Conservation (phyloP, 768 basidiomycete genomes). For the Megacollybia marginata region DNA sequence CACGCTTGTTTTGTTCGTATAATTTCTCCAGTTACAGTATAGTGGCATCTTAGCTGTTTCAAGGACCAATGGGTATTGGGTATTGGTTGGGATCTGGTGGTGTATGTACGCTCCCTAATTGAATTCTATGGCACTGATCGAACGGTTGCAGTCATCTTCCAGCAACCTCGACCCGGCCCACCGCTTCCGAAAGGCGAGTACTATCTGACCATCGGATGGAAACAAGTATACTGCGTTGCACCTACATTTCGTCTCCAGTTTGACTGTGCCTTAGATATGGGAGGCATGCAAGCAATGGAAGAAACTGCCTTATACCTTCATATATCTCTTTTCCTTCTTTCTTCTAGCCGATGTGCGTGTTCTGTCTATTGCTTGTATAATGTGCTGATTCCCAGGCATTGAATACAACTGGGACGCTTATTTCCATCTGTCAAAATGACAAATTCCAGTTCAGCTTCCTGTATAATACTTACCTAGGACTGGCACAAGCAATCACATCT, state of each 20-base stretch:
- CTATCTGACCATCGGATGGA: conserved; percentile 82
- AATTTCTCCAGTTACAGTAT: neutral
- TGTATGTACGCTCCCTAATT: conserved; percentile 38
- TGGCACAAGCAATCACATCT: conserved; percentile 70
- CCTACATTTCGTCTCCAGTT: neutral
- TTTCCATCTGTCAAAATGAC: conserved; percentile 74
- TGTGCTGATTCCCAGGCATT: conserved; percentile 43
- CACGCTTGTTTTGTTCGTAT: conserved; percentile 55
- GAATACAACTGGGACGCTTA: conserved; percentile 72
- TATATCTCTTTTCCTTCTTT: conserved; percentile 72
- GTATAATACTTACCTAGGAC: conserved; percentile 71
- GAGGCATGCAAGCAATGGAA: conserved; percentile 67
- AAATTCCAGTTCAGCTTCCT: conserved; percentile 78
- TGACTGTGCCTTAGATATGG: conserved; percentile 52
- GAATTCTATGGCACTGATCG: no score
- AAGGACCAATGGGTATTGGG: conserved; percentile 72
- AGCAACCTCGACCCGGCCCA: conserved; percentile 79
- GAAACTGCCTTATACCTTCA: conserved; percentile 74
- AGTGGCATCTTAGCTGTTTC: neutral
- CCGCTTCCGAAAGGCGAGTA: conserved; percentile 67
- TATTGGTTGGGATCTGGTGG: conserved; percentile 82
- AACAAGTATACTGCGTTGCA: conserved; percentile 45
- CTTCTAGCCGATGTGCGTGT: conserved; percentile 64
- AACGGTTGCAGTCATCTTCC: conserved; percentile 57
- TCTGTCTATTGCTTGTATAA: neutral